Evolutionary conservation across 192 early-diverging fungal genomes (phyloP).

Genomic region (Linnemannia zychae): DNA sequence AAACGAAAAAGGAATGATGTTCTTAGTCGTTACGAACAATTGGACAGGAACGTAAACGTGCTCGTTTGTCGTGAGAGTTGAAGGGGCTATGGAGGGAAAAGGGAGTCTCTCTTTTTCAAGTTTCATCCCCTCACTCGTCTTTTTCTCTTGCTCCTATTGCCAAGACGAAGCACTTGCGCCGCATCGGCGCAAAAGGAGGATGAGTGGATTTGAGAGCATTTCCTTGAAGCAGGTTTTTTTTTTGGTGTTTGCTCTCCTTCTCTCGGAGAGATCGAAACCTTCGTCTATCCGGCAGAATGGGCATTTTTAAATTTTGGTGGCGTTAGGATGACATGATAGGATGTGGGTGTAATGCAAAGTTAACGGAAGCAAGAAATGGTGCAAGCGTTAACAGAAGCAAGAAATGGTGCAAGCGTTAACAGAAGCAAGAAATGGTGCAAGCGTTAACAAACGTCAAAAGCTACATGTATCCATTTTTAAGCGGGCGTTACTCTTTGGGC

Average conservation of each 20-base stretch:
- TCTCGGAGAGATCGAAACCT: not conserved
- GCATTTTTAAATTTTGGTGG: too few relatives aligned
- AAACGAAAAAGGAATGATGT: not conserved
- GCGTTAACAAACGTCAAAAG: too few relatives aligned
- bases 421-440: not conserved
- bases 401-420: not conserved
- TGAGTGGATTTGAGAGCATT: not conserved
- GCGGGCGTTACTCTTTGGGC: too few relatives aligned
- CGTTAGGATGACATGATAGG: not conserved
- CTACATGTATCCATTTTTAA: too few relatives aligned
- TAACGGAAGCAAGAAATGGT: not conserved
- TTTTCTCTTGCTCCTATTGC: not conserved
- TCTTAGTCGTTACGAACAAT: not conserved
- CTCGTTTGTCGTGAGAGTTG: not conserved
- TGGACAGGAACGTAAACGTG: not conserved
- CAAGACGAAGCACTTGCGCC: not conserved
- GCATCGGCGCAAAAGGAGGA: not conserved
- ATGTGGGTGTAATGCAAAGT: not conserved
- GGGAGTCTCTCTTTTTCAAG: not conserved
- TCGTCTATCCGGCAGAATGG: not conserved
- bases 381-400: too few relatives aligned
- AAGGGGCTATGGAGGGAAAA: not conserved
- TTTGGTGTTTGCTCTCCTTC: not conserved
- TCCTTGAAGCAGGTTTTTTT: not conserved
- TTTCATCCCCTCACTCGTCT: not conserved